These are phyloP conservation scores for Pharus latifolius DNA, from an alignment of 176 grass and related monocot species.

Conservation along the genomic window DNA sequence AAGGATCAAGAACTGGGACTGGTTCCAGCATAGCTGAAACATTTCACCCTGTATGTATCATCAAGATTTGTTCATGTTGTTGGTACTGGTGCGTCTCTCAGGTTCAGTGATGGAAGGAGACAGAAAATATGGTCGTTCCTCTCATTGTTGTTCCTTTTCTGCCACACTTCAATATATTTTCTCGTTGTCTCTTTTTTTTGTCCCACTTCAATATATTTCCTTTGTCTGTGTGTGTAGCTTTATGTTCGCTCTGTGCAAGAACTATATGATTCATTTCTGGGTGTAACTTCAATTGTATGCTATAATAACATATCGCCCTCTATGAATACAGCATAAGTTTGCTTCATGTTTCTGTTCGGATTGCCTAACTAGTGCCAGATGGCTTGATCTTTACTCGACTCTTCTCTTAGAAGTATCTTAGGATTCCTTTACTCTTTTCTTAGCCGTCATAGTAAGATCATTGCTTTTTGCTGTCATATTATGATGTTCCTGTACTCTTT, in stretches of 20 bases:
- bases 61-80: background rate
- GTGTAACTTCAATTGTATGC: conserved; percentile 22
- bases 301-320: background rate
- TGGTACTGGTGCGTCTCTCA: background rate
- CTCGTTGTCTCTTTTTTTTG: too few species aligned
- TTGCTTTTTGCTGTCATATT: background rate
- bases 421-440: too few species aligned
- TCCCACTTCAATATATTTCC: too few species aligned
- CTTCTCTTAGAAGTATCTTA: too few species aligned
- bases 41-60: conserved; percentile 20
- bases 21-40: conserved; percentile 26
- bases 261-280: background rate
- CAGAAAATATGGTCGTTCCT: background rate
- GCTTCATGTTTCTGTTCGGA: background rate
- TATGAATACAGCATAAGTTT: background rate
- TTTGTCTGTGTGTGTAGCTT: too few species aligned
- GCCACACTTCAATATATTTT: too few species aligned
- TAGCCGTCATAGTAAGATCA: too few species aligned
- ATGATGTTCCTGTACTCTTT: background rate
- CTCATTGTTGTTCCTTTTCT: background rate
- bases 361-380: background rate
- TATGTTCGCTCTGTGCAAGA: background rate
- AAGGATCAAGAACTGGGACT: conserved; percentile 24
- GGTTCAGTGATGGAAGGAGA: background rate
- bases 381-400: too few species aligned